Evolutionary conservation across 176 grass and related monocot genomes (phyloP), one percentile per base, ranked within the genome.

Genomic region (Aegilops bicornis): DNA sequence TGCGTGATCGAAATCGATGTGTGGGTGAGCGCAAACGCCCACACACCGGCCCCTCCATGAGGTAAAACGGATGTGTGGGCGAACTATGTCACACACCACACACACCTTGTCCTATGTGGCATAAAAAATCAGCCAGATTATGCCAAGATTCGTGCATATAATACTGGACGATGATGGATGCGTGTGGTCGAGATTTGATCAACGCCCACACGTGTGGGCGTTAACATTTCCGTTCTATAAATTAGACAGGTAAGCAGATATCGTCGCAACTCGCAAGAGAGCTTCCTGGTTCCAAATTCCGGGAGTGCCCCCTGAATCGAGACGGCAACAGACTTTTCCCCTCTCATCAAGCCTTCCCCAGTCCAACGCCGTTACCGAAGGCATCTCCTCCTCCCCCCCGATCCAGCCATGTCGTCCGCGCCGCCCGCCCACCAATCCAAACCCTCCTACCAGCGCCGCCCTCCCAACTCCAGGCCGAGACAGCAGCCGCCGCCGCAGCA

Each of bases 321-420:
- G 61, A 66, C 17, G 71, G 62, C 48, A 32, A 24, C 70, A 23
- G 32, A 35, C 69, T 85, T 85, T 23, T 63, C 75, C 83, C 37
- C 68, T 58, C 40, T 15, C 29, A 8, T 42, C 39, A 48, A 48
- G 45, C 16, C 24, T 11, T 4, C 58, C 17, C 17, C 8, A 43
- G 19, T 59, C 32, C 13, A 60, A 75, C 37, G 3, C 69, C 73
- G 56, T 45, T 62, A 82, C 63, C 37, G 2, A 62, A 72, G 84
- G 40, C 66, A 31, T 69, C 74, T 73, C 73, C 66, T 76, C 59
- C 90, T 86, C 25, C 60, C 59, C 59, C 68, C 80, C 89, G 72
- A 86, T 92, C 87, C 83, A 86, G 87, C 84, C 79, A 89, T 92
- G 87, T 87, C 86, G 80, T 86, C 85, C 11, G 79, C 78, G 70